Evolutionary conservation across 1,284 basidiomycete species (phyloP).

Genomic region (Lentinus polychrous): DNA sequence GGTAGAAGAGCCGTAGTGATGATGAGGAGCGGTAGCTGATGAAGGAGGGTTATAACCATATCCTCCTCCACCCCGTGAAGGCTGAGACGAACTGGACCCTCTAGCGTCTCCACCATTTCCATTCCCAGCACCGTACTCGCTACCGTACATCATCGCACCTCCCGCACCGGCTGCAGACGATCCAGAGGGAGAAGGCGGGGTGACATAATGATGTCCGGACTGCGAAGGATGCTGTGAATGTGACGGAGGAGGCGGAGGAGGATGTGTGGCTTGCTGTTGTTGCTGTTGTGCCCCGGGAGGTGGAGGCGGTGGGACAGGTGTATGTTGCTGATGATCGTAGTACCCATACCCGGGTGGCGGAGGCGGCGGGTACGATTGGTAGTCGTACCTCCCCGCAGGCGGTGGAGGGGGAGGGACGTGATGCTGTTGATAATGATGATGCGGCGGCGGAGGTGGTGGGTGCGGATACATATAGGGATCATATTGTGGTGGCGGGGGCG

Average conservation of each 20-base stretch:
- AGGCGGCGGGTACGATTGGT: constrained; percentile 15
- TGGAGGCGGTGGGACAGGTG: constrained; percentile 1
- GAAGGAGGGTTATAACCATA: neutral
- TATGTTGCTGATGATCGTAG: constrained; percentile 8
- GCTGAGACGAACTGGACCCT: neutral
- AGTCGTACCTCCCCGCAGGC: constrained; percentile 15
- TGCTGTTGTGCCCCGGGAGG: no score
- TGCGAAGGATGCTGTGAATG: constrained; percentile 12
- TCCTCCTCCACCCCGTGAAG: neutral
- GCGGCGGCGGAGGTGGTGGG: constrained; percentile 16
- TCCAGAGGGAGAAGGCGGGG: constrained; percentile 4
- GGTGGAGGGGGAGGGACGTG: constrained; percentile 20
- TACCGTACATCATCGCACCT: neutral
- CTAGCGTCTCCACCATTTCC: neutral
- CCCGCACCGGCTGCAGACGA: neutral
- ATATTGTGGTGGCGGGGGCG: constrained; percentile 13
- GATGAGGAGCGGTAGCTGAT: neutral
- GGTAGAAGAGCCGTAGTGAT: neutral
- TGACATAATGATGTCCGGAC: constrained; percentile 6
- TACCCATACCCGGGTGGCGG: constrained; percentile 8
- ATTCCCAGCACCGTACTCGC: neutral
- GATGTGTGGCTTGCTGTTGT: constrained; percentile 6
- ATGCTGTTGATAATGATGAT: constrained; percentile 20
- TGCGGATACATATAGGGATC: constrained; percentile 12
- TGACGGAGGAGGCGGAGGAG: neutral